Evolutionary conservation across 768 basidiomycete genomes (phyloP), one percentile per base, ranked within the genome.

Genomic region (Porphyrellus cyaneotinctus): DNA sequence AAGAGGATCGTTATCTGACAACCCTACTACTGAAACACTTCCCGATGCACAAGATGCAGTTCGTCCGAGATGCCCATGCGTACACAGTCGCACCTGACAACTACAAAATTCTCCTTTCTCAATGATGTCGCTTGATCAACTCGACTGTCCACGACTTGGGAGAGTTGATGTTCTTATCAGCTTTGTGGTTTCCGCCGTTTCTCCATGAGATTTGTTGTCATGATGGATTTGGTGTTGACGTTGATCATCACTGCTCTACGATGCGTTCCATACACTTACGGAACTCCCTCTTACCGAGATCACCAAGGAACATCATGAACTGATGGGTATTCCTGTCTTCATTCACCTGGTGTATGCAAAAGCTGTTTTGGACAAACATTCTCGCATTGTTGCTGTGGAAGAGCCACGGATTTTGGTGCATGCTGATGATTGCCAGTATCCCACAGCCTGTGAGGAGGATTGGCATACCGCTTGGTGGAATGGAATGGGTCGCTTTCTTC

Each of bases 111-210:
- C 71, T 99, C 47, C 74, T 99, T 20, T 97, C 94, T 9, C 97
- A 99, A 67, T 86, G 97, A 75, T 88, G 95, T 72, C 90, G 97
- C 62, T 99, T 95, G 95, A 99, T 99, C 73, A 99, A 99, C 75
- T 98, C 95, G 17, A 99, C 95, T 0, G 84, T 99, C 12, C 95
- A 99, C 75, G 98, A 99, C 71, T 74, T 99, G 50, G 91, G 87
- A 46, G 95, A 98, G 65, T 76, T 99, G 38, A 75, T 97, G 50
- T 93, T 94, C 76, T 72, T 97, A 95, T 49, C 84, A 89, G 53
- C 82, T 95, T 22, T 95, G 93, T 64, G 92, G 92, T 57, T 97
- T 98, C 82, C 98, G 95, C 67, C 95, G 92, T 75, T 98, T 98
- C 80, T 97, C 93, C 1, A 98, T 99, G 97, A 84, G 95, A 13